phyloP scores from a whole-genome alignment of 208 protist species.

The Blastocrithidia nonstop region DNA sequence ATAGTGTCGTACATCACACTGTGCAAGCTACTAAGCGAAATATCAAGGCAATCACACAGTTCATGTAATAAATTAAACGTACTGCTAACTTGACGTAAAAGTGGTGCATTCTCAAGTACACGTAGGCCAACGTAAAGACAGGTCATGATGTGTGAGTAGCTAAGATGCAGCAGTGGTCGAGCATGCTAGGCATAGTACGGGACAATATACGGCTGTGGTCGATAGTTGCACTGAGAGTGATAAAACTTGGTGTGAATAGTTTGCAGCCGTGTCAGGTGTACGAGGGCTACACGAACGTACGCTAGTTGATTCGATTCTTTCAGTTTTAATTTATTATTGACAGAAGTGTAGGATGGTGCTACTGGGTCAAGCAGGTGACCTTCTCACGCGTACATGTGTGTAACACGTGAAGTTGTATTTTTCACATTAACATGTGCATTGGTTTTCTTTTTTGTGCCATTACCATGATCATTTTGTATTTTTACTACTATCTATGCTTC shows the following conservation, averaged over 20 bases:
- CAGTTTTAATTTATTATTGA: slow-evolving; percentile 21
- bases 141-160: slow-evolving; percentile 49
- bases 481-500: too few relatives aligned
- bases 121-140: slow-evolving; percentile 58
- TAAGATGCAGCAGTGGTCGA: slow-evolving; percentile 47
- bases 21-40: slow-evolving; percentile 43
- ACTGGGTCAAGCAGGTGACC: slow-evolving; percentile 16
- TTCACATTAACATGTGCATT: too few relatives aligned
- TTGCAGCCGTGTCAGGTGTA: slow-evolving; percentile 42
- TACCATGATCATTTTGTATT: too few relatives aligned
- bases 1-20: slow-evolving; percentile 30
- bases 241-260: slow-evolving; percentile 31
- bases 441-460: too few relatives aligned
- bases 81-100: slow-evolving; percentile 34
- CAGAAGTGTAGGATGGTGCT: slow-evolving; percentile 22
- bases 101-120: slow-evolving; percentile 43
- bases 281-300: slow-evolving; percentile 20
- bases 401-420: too few relatives aligned
- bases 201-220: slow-evolving; percentile 50
- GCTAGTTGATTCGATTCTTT: slow-evolving; percentile 36
- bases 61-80: slow-evolving; percentile 48
- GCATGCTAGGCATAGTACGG: slow-evolving; percentile 77
- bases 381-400: too few relatives aligned
- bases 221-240: slow-evolving; percentile 17
- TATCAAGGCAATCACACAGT: slow-evolving; percentile 49